A percentile compares a stretch with the other conserved stretches of the same genome.
Conservation (phyloP, 179 eudicot species). For the Beta macrorhiza region DNA sequence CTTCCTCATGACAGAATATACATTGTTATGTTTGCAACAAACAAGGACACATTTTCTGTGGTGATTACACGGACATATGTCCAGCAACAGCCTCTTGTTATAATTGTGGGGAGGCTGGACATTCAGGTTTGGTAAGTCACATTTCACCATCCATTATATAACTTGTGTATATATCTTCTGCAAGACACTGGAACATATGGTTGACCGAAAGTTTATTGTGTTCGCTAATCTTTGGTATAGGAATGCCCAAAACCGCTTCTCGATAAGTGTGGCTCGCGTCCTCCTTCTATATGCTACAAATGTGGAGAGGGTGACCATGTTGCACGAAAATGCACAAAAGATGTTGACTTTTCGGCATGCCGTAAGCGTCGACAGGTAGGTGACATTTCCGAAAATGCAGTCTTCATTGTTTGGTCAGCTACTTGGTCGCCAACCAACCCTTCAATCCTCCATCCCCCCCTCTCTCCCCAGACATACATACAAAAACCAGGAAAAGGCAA, state of each 20-base stretch:
- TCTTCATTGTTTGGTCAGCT: no score
- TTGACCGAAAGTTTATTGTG: constrained; percentile 6
- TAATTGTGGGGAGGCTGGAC: constrained; percentile 36
- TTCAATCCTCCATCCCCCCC: no score
- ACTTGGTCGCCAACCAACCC: no score
- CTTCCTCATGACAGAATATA: constrained; percentile 30
- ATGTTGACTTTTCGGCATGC: background rate
- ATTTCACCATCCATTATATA: constrained; percentile 4
- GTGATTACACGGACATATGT: constrained; percentile 16
- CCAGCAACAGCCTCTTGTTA: constrained; percentile 34
- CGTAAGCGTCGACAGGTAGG: constrained; percentile 19
- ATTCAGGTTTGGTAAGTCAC: constrained; percentile 38
- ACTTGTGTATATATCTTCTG: background rate
- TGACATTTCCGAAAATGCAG: background rate
- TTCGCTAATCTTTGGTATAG: constrained; percentile 17
- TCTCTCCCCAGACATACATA: background rate
- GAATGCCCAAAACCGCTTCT: constrained; percentile 33
- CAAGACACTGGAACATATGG: background rate
- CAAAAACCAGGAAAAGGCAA: background rate
- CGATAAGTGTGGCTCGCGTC: constrained; percentile 19
- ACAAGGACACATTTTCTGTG: constrained; percentile 45
- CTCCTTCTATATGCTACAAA: constrained; percentile 36
- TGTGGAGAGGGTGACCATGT: constrained; percentile 39
- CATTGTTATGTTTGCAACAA: constrained; percentile 45
- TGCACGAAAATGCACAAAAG: constrained; percentile 30